Conservation (phyloP, 257 asterid species). For the Jaltomata sinuosa region DNA sequence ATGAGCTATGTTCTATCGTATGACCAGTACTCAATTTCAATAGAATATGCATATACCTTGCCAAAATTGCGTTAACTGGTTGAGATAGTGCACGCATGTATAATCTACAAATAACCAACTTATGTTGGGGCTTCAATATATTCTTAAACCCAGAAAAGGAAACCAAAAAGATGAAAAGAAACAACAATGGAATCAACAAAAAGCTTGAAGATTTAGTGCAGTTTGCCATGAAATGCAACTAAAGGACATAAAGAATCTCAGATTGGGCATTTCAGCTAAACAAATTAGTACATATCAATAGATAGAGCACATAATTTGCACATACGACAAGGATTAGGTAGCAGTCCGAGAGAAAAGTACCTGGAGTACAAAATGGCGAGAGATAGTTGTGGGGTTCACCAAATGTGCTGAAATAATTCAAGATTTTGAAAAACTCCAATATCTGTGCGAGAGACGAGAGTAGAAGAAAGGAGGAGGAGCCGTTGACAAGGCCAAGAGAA, state of each 20-base stretch:
- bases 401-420: background rate
- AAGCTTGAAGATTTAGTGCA: background rate
- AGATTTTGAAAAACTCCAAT: no score
- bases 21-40: background rate
- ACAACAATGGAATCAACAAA: background rate
- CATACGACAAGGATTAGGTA: background rate
- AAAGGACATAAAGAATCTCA: background rate
- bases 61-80: background rate
- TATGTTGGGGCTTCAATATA: background rate
- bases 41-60: background rate
- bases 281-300: background rate
- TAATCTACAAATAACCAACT: background rate
- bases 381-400: background rate
- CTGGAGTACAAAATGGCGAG: background rate
- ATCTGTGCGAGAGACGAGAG: no score
- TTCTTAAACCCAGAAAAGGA: background rate
- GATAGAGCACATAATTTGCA: background rate
- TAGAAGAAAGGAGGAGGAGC: background rate
- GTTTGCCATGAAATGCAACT: background rate
- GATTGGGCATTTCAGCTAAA: background rate
- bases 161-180: background rate
- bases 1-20: background rate
- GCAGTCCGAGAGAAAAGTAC: background rate
- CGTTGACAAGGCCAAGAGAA: no score
- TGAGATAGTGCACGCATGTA: background rate